Evolutionary conservation across 2,329 filamentous ascomycete genomes (phyloP).

Genomic region (Exophiala bonariae): DNA sequence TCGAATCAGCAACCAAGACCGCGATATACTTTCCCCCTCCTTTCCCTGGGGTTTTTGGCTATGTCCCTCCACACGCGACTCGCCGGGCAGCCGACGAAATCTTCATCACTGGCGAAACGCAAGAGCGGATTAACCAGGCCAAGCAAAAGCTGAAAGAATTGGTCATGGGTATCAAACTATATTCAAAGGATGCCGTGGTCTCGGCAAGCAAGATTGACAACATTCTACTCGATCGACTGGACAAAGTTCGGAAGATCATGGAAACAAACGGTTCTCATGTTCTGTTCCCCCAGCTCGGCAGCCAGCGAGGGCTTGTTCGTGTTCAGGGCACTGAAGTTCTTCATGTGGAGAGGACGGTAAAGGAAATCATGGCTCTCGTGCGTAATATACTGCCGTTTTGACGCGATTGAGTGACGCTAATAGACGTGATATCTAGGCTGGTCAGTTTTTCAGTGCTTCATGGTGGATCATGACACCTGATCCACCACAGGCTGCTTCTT

Average conservation of each 20-base stretch:
- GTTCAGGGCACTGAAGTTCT: slow-evolving; percentile 92
- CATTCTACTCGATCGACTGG: slow-evolving; percentile 83
- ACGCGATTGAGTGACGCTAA: slow-evolving; percentile 23
- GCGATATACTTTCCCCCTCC: slow-evolving; percentile 97
- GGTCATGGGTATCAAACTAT: slow-evolving; percentile 75
- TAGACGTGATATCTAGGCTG: slow-evolving; percentile 59
- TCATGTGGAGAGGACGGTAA: slow-evolving; percentile 90
- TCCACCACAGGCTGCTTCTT: slow-evolving; percentile 56
- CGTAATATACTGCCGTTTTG: slow-evolving; percentile 33
- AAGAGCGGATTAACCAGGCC: slow-evolving; percentile 79
- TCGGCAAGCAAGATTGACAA: slow-evolving; percentile 92
- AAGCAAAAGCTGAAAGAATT: slow-evolving; percentile 91
- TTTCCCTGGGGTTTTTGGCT: slow-evolving; percentile 88
- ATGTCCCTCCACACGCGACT: slow-evolving; percentile 77
- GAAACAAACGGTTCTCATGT: slow-evolving; percentile 96
- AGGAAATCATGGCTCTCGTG: slow-evolving; percentile 93
- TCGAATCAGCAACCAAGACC: slow-evolving; percentile 92
- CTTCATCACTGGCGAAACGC: slow-evolving; percentile 88
- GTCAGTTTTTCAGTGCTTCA: slow-evolving; percentile 95
- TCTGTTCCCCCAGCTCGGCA: slow-evolving; percentile 83
- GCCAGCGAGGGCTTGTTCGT: slow-evolving; percentile 78
- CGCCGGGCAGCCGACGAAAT: slow-evolving; percentile 85
- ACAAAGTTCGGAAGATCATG: slow-evolving; percentile 97
- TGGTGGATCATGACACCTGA: slow-evolving; percentile 90
- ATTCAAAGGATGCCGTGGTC: slow-evolving; percentile 88